Percentiles rank a stretch among this genome's conserved stretches.
phyloP scores from a whole-genome alignment of 495 filamentous ascomycete genomes.

The Lentithecium fluviatile region DNA sequence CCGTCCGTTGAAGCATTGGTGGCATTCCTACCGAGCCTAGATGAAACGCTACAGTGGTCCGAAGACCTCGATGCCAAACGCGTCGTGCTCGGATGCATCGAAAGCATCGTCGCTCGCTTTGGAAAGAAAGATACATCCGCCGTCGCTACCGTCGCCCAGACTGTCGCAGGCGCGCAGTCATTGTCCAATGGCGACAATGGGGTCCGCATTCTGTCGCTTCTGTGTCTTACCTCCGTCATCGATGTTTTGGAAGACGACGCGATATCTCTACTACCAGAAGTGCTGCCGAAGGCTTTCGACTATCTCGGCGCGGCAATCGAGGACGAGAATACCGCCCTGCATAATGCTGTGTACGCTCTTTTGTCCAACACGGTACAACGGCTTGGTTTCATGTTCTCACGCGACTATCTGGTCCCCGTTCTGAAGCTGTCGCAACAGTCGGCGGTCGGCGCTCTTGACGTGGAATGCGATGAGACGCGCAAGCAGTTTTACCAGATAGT shows the following conservation, averaged over 20 bases:
- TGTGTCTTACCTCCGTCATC: conserved; percentile 83
- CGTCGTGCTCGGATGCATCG: conserved; percentile 79
- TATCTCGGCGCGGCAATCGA: conserved; percentile 64
- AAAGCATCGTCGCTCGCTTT: conserved; percentile 86
- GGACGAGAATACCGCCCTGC: conserved; percentile 59
- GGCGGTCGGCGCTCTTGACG: conserved; percentile 55
- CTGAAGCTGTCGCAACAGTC: conserved; percentile 69
- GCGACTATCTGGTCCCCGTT: conserved; percentile 65
- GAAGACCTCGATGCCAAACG: conserved; percentile 71
- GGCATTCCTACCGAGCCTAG: conserved; percentile 77
- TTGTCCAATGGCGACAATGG: conserved; percentile 69
- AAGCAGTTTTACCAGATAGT: conserved; percentile 66
- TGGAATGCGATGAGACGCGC: conserved; percentile 61
- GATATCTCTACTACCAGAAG: conserved; percentile 74
- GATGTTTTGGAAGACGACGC: conserved; percentile 82
- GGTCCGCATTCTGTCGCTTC: conserved; percentile 75
- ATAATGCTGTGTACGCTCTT: conserved; percentile 79
- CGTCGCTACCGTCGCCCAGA: conserved; percentile 61
- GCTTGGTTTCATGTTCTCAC: conserved; percentile 82
- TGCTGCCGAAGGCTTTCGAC: conserved; percentile 66
- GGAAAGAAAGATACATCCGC: conserved; percentile 79
- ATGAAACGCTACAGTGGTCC: conserved; percentile 68
- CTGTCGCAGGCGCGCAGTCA: conserved; percentile 72
- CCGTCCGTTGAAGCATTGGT: conserved; percentile 67
- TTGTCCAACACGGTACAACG: conserved; percentile 73